A percentile compares a stretch with the other conserved stretches of the same genome.
phyloP scores from a whole-genome alignment of 1,139 yeast genomes.

The Sugiyamaella castrensis region DNA sequence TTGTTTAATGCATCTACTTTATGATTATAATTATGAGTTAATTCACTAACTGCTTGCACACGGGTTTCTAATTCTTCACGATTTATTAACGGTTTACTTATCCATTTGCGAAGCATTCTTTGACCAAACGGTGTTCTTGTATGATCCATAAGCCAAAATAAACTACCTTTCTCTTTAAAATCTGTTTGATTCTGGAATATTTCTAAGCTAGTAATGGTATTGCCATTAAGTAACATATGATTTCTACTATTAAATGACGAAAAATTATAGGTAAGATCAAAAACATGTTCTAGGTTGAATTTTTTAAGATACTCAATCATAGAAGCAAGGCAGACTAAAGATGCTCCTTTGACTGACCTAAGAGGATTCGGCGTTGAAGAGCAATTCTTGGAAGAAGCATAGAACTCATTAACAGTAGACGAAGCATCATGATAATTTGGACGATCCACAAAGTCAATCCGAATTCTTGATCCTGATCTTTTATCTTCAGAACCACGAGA shows the following conservation, averaged over 20 bases:
- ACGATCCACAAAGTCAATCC: constrained; percentile 9
- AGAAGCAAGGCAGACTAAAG: constrained; percentile 37
- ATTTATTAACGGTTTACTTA: constrained; percentile 64
- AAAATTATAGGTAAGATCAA: constrained; percentile 52
- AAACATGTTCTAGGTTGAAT: constrained; percentile 57
- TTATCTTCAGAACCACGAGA: constrained; percentile 3
- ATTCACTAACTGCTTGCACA: constrained; percentile 59
- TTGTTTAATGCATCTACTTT: constrained; percentile 50
- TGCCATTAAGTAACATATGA: constrained; percentile 67
- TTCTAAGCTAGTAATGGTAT: constrained; percentile 68
- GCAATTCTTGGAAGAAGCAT: constrained; percentile 8
- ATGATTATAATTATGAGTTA: constrained; percentile 37
- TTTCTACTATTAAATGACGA: constrained; percentile 49
- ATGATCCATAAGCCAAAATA: constrained; percentile 75
- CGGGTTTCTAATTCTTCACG: constrained; percentile 55
- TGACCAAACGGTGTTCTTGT: constrained; percentile 77
- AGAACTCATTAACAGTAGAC: constrained; percentile 19
- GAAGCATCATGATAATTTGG: constrained; percentile 8
- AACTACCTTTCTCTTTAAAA: constrained; percentile 57
- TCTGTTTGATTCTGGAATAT: constrained; percentile 66
- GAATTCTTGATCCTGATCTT: constrained; percentile 1
- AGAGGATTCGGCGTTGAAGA: constrained; percentile 14
- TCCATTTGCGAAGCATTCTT: constrained; percentile 66
- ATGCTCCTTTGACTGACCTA: constrained; percentile 42
- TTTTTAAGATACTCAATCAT: constrained; percentile 56